These are phyloP conservation scores for Withania somnifera DNA, from an alignment of 305 asterid species.

Conservation along the genomic window DNA sequence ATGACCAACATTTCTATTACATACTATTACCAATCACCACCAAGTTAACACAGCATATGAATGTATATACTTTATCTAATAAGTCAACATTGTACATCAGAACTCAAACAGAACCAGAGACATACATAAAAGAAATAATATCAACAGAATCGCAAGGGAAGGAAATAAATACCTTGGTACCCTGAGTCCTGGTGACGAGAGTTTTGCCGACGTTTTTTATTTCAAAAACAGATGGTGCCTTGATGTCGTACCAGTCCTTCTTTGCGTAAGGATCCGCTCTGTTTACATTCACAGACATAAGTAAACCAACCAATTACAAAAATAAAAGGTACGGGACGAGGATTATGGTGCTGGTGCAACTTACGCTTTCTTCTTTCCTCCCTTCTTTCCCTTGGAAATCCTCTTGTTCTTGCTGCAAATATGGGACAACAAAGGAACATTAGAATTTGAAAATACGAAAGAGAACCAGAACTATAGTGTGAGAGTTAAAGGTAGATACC, in stretches of 20 bases:
- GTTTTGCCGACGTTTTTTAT: constrained; percentile 21
- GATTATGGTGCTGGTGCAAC: neutral
- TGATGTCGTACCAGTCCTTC: constrained; percentile 31
- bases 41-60: neutral
- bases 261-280: constrained; percentile 26
- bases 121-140: neutral
- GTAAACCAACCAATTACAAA: neutral
- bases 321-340: neutral
- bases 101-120: neutral
- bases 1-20: neutral
- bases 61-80: neutral
- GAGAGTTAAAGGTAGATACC: too few relatives aligned
- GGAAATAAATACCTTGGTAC: constrained; percentile 12
- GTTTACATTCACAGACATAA: neutral
- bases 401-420: constrained; percentile 89
- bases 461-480: too few relatives aligned
- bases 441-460: too few relatives aligned
- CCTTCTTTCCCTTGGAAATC: constrained; percentile 84
- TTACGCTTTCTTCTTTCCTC: constrained; percentile 82
- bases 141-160: neutral
- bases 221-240: constrained; percentile 24
- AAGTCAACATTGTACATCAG: neutral
- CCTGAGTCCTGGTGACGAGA: constrained; percentile 31
- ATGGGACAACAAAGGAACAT: too few relatives aligned
- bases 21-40: neutral